Conservation (phyloP, 306 rosid species). For the Corylus heterophylla region DNA sequence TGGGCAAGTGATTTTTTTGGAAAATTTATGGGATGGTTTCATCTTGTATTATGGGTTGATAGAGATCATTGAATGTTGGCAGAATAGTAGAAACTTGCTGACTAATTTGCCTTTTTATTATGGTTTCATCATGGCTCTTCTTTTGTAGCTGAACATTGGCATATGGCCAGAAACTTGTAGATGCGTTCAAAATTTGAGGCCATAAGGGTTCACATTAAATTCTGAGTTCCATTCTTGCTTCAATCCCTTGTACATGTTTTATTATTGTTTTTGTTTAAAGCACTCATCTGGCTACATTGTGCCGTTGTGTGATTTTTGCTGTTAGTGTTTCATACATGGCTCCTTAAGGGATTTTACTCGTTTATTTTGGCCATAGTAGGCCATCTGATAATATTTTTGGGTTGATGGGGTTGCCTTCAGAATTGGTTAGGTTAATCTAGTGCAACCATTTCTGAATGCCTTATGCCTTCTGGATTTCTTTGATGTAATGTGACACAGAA, state of each 20-base stretch:
- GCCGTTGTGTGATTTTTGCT: neutral
- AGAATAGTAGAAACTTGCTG: neutral
- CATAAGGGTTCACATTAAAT: neutral
- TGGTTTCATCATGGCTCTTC: neutral
- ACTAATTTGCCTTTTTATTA: neutral
- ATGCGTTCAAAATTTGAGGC: neutral
- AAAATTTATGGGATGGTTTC: neutral
- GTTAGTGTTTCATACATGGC: neutral
- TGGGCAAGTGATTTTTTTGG: neutral
- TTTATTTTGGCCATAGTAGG: neutral
- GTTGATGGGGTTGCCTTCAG: neutral
- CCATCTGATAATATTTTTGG: neutral
- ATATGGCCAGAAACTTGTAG: neutral
- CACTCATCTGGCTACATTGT: neutral
- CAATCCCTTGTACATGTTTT: neutral
- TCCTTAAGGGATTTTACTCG: neutral
- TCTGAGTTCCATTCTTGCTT: neutral
- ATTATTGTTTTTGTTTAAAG: neutral
- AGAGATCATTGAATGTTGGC: neutral
- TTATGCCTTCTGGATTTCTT: no score
- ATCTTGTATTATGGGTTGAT: neutral
- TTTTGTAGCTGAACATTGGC: neutral
- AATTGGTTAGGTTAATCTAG: no score
- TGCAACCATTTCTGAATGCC: no score
- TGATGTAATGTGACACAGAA: no score